phyloP scores from a whole-genome alignment of 2,329 filamentous ascomycete species.

The Monosporascus cannonballus region DNA sequence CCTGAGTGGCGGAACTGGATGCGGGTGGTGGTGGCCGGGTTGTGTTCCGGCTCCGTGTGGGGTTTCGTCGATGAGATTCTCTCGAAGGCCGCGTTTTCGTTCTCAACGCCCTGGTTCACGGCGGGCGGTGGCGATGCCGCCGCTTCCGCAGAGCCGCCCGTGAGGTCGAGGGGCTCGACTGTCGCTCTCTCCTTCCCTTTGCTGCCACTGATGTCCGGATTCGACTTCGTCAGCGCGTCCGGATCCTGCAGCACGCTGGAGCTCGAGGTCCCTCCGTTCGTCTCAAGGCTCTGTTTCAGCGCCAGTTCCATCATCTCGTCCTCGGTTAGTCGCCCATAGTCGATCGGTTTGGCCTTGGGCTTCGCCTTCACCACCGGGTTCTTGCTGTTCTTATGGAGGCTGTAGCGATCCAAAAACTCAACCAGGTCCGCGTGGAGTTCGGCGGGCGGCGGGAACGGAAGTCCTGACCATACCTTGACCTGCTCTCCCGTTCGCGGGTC shows the following conservation, averaged over 20 bases:
- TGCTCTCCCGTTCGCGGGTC: conserved; percentile 95
- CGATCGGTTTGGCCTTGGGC: conserved; percentile 62
- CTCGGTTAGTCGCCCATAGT: conserved; percentile 86
- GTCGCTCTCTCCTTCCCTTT: conserved; percentile 49
- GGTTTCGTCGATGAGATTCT: conserved; percentile 65
- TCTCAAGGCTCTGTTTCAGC: conserved; percentile 76
- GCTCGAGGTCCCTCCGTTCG: conserved; percentile 35
- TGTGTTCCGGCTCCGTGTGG: conserved; percentile 71
- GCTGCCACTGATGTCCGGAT: conserved; percentile 37
- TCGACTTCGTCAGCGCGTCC: conserved; percentile 75
- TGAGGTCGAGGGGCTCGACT: conserved; percentile 15
- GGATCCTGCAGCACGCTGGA: conserved; percentile 64
- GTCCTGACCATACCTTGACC: conserved; percentile 91
- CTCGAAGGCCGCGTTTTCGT: conserved; percentile 48
- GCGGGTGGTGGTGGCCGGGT: conserved; percentile 68
- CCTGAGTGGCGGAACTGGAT: conserved; percentile 89
- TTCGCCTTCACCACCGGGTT: conserved; percentile 84
- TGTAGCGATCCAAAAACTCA: conserved; percentile 97
- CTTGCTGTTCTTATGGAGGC: conserved; percentile 78
- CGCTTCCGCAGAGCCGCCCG: conserved; percentile 14
- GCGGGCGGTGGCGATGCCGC: conserved; percentile 8
- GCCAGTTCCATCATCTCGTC: conserved; percentile 97
- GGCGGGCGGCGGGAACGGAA: conserved; percentile 64
- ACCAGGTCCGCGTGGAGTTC: conserved; percentile 90
- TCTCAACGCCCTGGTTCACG: conserved; percentile 13